These are phyloP conservation scores for Aspergillus affinis DNA, from an alignment of 495 filamentous ascomycete genomes.

Conservation along the genomic window DNA sequence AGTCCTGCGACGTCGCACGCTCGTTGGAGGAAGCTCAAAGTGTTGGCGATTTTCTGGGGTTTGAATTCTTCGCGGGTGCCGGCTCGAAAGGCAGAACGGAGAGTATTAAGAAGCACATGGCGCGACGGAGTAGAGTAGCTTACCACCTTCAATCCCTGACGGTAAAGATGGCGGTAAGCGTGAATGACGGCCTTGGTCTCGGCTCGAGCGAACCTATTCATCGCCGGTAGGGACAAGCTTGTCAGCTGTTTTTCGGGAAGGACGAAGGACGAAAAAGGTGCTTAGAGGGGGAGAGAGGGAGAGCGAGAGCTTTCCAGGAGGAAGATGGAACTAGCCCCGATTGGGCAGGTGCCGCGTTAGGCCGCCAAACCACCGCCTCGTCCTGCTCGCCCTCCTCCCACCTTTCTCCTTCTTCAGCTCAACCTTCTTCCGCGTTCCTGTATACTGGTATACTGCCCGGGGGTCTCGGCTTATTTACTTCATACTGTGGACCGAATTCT, in stretches of 20 bases:
- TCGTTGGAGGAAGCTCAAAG: conserved; percentile 70
- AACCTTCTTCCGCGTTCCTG: neutral
- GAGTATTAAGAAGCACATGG: conserved; percentile 58
- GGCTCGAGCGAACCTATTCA: conserved; percentile 14
- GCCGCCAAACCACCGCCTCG: conserved; percentile 23
- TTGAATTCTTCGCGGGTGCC: conserved; percentile 53
- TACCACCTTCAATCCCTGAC: conserved; percentile 70
- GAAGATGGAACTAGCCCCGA: conserved; percentile 17
- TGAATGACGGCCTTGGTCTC: conserved; percentile 52
- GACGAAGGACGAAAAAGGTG: neutral
- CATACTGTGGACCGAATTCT: neutral
- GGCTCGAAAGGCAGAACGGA: conserved; percentile 72
- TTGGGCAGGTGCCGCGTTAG: conserved; percentile 22
- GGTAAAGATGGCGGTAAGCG: conserved; percentile 79
- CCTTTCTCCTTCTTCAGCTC: conserved; percentile 3
- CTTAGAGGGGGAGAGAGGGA: neutral
- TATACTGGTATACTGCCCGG: neutral
- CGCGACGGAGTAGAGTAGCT: conserved; percentile 78
- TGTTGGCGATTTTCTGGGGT: conserved; percentile 62
- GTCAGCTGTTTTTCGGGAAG: neutral
- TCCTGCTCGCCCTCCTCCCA: conserved; percentile 7
- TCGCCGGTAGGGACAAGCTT: neutral
- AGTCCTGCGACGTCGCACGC: conserved; percentile 65
- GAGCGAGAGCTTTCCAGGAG: neutral
- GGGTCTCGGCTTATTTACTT: neutral